These are phyloP conservation scores for Neurospora discreta DNA, from an alignment of 495 filamentous ascomycete genomes.

Conservation along the genomic window DNA sequence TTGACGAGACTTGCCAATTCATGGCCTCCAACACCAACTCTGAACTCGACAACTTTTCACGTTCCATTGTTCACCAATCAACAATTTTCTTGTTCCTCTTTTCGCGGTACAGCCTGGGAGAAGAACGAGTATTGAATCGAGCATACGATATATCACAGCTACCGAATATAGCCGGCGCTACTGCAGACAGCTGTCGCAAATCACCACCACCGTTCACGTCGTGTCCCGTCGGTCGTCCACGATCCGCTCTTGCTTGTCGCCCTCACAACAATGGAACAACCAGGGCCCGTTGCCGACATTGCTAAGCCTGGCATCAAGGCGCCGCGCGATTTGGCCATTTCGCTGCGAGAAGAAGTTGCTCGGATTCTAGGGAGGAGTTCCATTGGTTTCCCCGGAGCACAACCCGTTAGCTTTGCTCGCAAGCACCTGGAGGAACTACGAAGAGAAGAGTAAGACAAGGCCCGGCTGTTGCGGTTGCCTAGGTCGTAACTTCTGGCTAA, in stretches of 20 bases:
- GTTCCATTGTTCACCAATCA: neutral
- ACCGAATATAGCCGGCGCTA: neutral
- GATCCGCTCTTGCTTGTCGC: neutral
- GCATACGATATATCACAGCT: neutral
- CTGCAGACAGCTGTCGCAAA: neutral
- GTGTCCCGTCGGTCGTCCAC: neutral
- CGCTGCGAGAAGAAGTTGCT: constrained; percentile 65
- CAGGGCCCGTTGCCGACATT: constrained; percentile 29
- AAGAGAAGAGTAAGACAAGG: constrained; percentile 48
- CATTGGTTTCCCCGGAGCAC: constrained; percentile 74
- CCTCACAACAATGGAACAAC: constrained; percentile 12
- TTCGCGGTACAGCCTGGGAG: neutral
- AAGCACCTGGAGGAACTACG: constrained; percentile 69
- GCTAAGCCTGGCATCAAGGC: constrained; percentile 56
- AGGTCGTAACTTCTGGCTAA: neutral
- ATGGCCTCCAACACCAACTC: neutral
- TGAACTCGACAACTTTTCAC: neutral
- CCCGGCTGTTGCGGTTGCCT: neutral
- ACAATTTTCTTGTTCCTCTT: neutral
- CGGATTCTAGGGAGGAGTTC: constrained; percentile 56
- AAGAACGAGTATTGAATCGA: neutral
- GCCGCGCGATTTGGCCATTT: constrained; percentile 41
- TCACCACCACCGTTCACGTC: neutral
- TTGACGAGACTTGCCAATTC: neutral
- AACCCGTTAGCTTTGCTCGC: constrained; percentile 81